Percentiles rank a stretch among this genome's conserved stretches.
Evolutionary conservation across 2,329 filamentous ascomycete genomes (phyloP).

Genomic region (Nectriaceae sp.): DNA sequence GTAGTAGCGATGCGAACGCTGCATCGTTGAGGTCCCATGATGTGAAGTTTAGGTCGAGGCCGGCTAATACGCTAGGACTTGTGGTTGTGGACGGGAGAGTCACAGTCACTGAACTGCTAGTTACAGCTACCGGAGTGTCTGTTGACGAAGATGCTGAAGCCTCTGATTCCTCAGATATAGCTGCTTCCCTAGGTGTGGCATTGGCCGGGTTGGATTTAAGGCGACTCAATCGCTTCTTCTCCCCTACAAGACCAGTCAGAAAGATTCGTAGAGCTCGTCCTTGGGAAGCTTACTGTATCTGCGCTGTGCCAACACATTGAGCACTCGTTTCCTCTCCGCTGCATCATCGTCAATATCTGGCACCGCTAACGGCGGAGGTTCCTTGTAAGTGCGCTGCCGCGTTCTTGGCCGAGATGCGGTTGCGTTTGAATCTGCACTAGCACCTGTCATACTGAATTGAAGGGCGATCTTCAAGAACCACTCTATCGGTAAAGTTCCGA

Average conservation of each 20-base stretch:
- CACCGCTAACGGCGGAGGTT: conserved; percentile 42
- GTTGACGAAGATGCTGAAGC: conserved; percentile 3
- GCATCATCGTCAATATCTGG: conserved; percentile 53
- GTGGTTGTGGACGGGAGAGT: conserved; percentile 7
- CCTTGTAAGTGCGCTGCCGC: conserved; percentile 43
- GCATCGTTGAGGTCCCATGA: conserved; percentile 25
- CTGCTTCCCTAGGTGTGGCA: conserved; percentile 1
- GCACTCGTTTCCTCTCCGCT: conserved; percentile 52
- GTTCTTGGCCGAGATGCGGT: conserved; percentile 30
- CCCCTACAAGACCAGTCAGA: conserved; percentile 25
- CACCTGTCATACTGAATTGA: conserved; percentile 10
- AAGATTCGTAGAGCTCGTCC: neutral
- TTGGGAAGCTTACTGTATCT: conserved; percentile 45
- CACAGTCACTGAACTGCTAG: neutral
- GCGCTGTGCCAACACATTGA: conserved; percentile 57
- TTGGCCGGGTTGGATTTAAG: conserved; percentile 19
- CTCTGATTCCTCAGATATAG: neutral
- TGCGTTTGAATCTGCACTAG: neutral
- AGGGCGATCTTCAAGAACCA: no score
- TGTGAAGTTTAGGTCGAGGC: conserved; percentile 23
- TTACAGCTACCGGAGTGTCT: conserved; percentile 7
- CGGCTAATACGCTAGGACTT: conserved; percentile 17
- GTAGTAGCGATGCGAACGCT: conserved; percentile 18
- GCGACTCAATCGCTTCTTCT: conserved; percentile 35
- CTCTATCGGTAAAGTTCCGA: no score